phyloP scores from a whole-genome alignment of 306 rosid genomes.

The Dalbergia cochinchinensis region DNA sequence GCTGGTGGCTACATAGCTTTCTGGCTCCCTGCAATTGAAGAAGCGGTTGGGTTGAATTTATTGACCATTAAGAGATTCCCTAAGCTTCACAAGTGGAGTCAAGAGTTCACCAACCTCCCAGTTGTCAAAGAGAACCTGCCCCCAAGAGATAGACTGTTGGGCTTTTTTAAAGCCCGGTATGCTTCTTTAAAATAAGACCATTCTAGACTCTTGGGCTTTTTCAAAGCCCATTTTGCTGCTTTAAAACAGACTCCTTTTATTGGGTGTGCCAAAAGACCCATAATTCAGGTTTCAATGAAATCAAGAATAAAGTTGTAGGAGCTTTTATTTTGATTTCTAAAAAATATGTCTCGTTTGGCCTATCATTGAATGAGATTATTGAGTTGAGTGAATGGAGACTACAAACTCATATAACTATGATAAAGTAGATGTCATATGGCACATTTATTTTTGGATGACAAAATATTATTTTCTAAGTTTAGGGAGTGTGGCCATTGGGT shows the following conservation, averaged over 20 bases:
- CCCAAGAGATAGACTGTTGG: constrained; percentile 40
- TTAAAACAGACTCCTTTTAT: not conserved
- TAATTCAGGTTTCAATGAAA: no score
- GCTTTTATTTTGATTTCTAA: no score
- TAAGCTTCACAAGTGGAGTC: constrained; percentile 54
- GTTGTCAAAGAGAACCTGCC: constrained; percentile 54
- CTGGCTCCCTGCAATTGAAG: constrained; percentile 61
- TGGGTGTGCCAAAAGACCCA: no score
- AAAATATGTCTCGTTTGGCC: no score
- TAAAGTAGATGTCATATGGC: no score
- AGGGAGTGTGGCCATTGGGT: not conserved
- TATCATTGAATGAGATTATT: no score
- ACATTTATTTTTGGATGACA: no score
- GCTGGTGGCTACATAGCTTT: constrained; percentile 51
- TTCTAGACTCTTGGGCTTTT: constrained; percentile 22
- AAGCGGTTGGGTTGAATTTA: constrained; percentile 49
- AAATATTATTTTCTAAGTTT: no score
- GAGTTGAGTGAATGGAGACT: no score
- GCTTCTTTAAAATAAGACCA: constrained; percentile 35
- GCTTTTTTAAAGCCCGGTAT: constrained; percentile 37
- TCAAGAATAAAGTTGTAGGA: no score
- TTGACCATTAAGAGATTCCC: constrained; percentile 56
- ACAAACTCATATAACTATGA: no score
- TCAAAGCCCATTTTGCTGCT: constrained; percentile 29
- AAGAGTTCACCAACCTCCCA: constrained; percentile 50